Evolutionary conservation across 352 stramenopile species (phyloP).

Genomic region (Phytophthora sp.): DNA sequence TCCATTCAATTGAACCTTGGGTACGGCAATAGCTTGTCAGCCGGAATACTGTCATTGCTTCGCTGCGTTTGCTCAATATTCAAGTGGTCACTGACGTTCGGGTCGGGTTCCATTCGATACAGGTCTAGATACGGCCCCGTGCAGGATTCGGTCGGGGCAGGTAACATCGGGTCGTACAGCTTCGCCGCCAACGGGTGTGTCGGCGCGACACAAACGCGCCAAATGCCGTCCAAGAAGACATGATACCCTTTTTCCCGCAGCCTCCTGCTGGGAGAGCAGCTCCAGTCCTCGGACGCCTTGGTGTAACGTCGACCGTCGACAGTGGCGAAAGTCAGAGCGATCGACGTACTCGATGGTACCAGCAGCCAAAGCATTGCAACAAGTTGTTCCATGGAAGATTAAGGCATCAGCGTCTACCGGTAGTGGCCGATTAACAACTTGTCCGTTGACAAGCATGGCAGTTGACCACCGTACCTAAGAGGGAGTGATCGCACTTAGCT

Average conservation of each 20-base stretch:
- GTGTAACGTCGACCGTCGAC: background rate
- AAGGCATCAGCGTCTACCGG: too few relatives aligned
- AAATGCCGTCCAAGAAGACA: conserved; percentile 46
- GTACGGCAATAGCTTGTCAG: conserved; percentile 35
- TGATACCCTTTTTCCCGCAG: conserved; percentile 45
- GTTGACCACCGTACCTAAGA: too few relatives aligned
- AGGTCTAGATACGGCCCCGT: conserved; percentile 47
- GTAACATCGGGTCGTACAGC: conserved; percentile 38
- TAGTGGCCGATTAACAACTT: too few relatives aligned
- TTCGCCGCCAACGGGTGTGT: conserved; percentile 43
- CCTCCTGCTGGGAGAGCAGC: conserved; percentile 5
- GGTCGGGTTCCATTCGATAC: conserved; percentile 42
- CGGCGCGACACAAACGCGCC: conserved; percentile 51
- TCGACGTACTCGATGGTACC: too few relatives aligned
- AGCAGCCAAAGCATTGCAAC: too few relatives aligned
- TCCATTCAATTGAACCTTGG: conserved; percentile 40
- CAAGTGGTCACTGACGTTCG: conserved; percentile 9
- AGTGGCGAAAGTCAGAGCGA: background rate
- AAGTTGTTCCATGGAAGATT: too few relatives aligned
- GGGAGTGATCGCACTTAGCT: too few relatives aligned
- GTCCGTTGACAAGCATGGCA: too few relatives aligned
- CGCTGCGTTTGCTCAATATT: conserved; percentile 15
- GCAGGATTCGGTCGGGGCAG: conserved; percentile 31
- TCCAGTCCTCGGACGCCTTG: conserved; percentile 20
- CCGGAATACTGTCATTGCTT: conserved; percentile 28